Percentiles rank a stretch among this genome's conserved stretches.
Evolutionary conservation across 108 stramenopile species (phyloP).

Genomic region (Stephanodiscus minutulus): DNA sequence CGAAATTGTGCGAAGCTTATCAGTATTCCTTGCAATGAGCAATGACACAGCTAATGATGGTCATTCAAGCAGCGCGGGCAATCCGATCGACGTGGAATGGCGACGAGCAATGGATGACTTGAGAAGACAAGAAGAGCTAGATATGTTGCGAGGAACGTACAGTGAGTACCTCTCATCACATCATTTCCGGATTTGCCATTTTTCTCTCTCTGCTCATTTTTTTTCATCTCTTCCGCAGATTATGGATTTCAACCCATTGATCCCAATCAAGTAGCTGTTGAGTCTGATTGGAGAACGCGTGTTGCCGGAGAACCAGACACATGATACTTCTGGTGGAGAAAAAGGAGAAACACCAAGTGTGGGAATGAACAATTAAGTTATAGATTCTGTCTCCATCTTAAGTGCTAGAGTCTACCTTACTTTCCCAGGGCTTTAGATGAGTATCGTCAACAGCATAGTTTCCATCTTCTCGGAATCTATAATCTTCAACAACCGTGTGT

Average conservation of each 20-base stretch:
- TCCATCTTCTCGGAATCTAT: constrained; percentile 64
- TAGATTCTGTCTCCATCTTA: not conserved
- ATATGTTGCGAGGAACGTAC: constrained; percentile 68
- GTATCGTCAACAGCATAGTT: constrained; percentile 75
- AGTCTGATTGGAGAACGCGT: constrained; percentile 36
- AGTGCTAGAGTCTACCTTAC: not conserved
- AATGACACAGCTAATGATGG: constrained; percentile 18
- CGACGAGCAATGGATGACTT: constrained; percentile 87
- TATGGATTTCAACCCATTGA: constrained; percentile 66
- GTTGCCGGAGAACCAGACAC: constrained; percentile 29
- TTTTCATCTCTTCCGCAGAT: constrained; percentile 27
- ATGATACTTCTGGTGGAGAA: not conserved
- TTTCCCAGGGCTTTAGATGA: constrained; percentile 77
- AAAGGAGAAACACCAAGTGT: too few species aligned
- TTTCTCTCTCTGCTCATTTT: not conserved
- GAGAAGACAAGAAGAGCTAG: constrained; percentile 71
- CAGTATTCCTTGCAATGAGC: constrained; percentile 24
- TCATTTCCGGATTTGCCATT: not conserved
- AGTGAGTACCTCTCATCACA: constrained; percentile 24
- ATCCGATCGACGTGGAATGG: constrained; percentile 75
- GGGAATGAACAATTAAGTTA: too few species aligned
- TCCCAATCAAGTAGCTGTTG: constrained; percentile 6
- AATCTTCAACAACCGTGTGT: constrained; percentile 48
- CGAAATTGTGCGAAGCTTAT: constrained; percentile 47
- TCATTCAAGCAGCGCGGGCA: constrained; percentile 15